Base-by-base conservation (phyloP, 495 filamentous ascomycete genomes). In the Aspergillus panamensis region DNA sequence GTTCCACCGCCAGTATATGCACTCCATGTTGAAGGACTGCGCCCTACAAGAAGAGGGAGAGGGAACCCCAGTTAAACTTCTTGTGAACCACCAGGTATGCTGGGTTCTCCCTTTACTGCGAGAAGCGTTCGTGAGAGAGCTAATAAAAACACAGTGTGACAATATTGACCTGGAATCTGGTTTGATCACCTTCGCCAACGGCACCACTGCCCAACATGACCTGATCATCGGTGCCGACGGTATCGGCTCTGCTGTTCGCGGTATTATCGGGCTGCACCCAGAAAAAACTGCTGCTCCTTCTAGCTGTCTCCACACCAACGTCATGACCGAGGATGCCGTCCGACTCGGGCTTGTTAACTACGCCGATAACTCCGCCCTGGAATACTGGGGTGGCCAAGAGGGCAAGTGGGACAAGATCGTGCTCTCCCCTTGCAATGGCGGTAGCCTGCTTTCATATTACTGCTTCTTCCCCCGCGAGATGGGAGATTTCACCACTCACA, bases 1-100 rank as follows among this genome's bases (percentile, higher is more conserved):
- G 79, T 82, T 82, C 59, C 80, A 84, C 54, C 74, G 81, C 1
- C 73, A 77, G 50, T 71, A 82, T 57, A 82, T 84, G 78, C 81
- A 84, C 60, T 57, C 66, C 6, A 80, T 82, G 77, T 60, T 84
- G 62, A 78, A 71, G 68, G 75, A 79, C 25, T 71, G 71, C 16
- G 81, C 79, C 1, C 12, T 78, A 53, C 71, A 67, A 8, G 69
- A 71, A 21, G 65, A 72, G 7, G 76, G 77, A 1, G 66, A 73
- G n/a, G 78, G 78, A 6, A 66, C 48, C 0, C 79, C 78, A 0
- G 75, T 71, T 1, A 69, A 59, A 32, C 53, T 81, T 16, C 45
- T 66, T 19, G 73, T 82, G 3, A 79, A 81, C 53, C 73, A 80
- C 58, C 60, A 64, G 51, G 75, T 72, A 60, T 25, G 65, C 58